Conservation (phyloP, 257 asterid species). For the Apocynum venetum region DNA sequence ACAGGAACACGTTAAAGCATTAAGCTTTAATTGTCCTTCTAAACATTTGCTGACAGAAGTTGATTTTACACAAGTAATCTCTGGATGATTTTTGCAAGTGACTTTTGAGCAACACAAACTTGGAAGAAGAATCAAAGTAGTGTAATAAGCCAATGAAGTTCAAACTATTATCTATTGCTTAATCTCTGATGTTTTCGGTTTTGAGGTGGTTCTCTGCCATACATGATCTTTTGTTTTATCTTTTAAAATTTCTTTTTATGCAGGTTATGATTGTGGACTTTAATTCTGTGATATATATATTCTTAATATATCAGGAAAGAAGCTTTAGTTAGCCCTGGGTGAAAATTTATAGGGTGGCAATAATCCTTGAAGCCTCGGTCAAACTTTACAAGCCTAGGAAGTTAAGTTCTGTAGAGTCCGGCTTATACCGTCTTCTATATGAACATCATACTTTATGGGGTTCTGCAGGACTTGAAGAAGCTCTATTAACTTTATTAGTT, state of each 20-base stretch:
- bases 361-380: slow-evolving; percentile 61
- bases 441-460: slow-evolving; percentile 60
- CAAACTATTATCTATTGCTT: neutral
- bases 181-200: neutral
- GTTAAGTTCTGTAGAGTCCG: slow-evolving; percentile 29
- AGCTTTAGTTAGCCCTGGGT: slow-evolving; percentile 54
- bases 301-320: slow-evolving; percentile 42
- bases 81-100: neutral
- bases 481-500: slow-evolving; percentile 41
- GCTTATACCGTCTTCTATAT: slow-evolving; percentile 39
- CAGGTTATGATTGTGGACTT: neutral
- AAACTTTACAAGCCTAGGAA: slow-evolving; percentile 77
- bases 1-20: neutral
- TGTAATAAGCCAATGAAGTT: neutral
- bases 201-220: neutral
- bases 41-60: neutral
- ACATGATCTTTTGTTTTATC: neutral
- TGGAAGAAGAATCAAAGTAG: neutral
- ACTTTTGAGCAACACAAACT: neutral
- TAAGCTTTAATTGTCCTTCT: neutral
- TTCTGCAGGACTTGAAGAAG: slow-evolving; percentile 62
- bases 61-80: neutral
- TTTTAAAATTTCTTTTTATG: neutral
- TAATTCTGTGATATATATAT: neutral
- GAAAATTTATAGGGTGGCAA: slow-evolving; percentile 78